phyloP scores from a whole-genome alignment of 495 filamentous ascomycete genomes.

The Penicillium desertorum region DNA sequence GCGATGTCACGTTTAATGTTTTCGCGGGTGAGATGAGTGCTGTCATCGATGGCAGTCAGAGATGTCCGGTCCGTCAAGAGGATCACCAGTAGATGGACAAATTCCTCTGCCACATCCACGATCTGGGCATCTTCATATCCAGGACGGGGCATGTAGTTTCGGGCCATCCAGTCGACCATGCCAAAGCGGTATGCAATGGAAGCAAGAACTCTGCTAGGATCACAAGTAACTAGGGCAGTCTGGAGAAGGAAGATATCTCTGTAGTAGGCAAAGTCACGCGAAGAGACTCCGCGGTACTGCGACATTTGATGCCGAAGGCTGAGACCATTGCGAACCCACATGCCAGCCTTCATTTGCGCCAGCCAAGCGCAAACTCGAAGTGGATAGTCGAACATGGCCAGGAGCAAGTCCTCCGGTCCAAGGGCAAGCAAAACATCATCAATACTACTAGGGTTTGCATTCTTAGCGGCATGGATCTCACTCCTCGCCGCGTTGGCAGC shows the following conservation, averaged over 20 bases:
- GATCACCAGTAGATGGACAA: conserved; percentile 90
- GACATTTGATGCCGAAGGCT: conserved; percentile 92
- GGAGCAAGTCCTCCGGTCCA: conserved; percentile 70
- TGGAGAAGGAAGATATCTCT: conserved; percentile 95
- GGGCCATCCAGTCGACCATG: conserved; percentile 85
- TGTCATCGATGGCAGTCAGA: conserved; percentile 69
- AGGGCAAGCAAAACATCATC: conserved; percentile 28
- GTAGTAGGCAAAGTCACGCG: conserved; percentile 88
- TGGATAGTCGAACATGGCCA: conserved; percentile 89
- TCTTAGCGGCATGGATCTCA: conserved; percentile 23
- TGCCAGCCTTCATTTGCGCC: conserved; percentile 93
- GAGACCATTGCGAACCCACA: conserved; percentile 98
- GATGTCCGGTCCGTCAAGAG: conserved; percentile 83
- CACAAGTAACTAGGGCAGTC: conserved; percentile 81
- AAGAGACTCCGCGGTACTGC: conserved; percentile 82
- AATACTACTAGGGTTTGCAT: conserved; percentile 10
- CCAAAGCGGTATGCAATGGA: conserved; percentile 90
- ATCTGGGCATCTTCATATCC: conserved; percentile 81
- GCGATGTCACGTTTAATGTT: conserved; percentile 85
- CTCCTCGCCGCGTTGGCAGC: conserved; percentile 47
- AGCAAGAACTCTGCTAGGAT: conserved; percentile 80
- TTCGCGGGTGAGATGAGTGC: conserved; percentile 60
- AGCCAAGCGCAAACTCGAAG: conserved; percentile 93
- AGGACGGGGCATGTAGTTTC: conserved; percentile 65
- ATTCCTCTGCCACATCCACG: conserved; percentile 91